Conservation (phyloP, 2,329 filamentous ascomycete species). For the Cercospora zeina region DNA sequence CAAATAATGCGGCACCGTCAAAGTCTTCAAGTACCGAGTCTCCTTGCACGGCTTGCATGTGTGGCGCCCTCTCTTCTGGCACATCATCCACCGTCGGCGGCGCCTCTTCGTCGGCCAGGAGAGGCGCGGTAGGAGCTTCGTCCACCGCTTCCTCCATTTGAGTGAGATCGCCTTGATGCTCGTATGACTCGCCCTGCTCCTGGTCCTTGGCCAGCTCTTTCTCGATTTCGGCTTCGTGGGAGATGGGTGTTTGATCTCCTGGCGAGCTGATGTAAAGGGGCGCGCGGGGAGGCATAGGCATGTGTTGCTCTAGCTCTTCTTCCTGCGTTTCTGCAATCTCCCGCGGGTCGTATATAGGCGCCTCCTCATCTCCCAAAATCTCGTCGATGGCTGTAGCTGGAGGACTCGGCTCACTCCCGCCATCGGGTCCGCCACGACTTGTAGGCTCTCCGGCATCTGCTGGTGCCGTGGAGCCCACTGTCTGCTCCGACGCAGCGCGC, state of each 20-base stretch:
- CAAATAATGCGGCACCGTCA: conserved; percentile 23
- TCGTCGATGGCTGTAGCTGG: conserved; percentile 15
- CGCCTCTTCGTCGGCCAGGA: conserved; percentile 45
- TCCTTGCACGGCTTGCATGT: conserved; percentile 22
- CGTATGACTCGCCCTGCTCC: conserved; percentile 40
- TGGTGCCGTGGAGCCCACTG: conserved; percentile 19
- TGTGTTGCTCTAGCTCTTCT: conserved; percentile 27
- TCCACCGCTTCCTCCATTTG: conserved; percentile 49
- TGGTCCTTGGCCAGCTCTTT: conserved; percentile 20
- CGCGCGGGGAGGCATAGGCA: conserved; percentile 24
- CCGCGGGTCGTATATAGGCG: conserved; percentile 28
- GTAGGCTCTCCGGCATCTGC: conserved; percentile 22
- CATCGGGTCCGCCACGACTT: conserved; percentile 24
- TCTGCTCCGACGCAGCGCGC: conserved; percentile 16
- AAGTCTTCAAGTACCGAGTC: conserved; percentile 23
- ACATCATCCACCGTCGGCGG: conserved; percentile 33
- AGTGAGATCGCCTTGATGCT: conserved; percentile 50
- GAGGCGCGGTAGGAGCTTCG: conserved; percentile 45
- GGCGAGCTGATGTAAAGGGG: conserved; percentile 22
- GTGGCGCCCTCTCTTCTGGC: conserved; percentile 11
- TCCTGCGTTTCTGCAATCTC: conserved; percentile 32
- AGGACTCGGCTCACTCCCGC: conserved; percentile 15
- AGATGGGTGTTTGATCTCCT: conserved; percentile 21
- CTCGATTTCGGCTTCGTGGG: conserved; percentile 18
- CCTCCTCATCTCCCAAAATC: conserved; percentile 30